Base-by-base conservation (phyloP, 805 yeast species). In the Wickerhamiella shivajii region DNA sequence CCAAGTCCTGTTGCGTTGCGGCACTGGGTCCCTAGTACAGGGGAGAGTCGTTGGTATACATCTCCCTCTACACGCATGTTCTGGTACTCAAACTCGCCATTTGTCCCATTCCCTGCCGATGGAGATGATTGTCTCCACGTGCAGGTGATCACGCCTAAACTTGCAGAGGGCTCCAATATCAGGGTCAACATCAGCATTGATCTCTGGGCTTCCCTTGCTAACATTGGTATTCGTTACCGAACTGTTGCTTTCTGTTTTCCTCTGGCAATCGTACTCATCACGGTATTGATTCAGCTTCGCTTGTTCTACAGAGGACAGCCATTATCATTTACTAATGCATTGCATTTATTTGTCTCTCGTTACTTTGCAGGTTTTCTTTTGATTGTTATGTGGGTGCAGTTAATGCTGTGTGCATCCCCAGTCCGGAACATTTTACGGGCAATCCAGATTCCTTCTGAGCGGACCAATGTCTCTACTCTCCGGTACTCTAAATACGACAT, bases 221-320 rank as follows among this genome's bases (percentile, higher is more conserved):
- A 77, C 42, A 55, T 85, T 29, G 75, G 79, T 4, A 60, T 84
- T 44, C 63, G 93, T 36, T 87, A 78, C 53, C 64, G 98, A 46
- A 63, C 87, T 10, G 71, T 79, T 1, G 58, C 77, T 25, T 75
- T 79, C 3, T 65, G 84, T 1, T 64, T 78, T 34, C 84, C 93
- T 3, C 60, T 76, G 1, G 69, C 71, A 24, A 58, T 78, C 12
- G 63, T 74, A 1, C 53, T 71, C 1, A 37, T 70, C 12, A 66
- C 68, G 0, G 42, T 77, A 28, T 45, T 67, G 2, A 45, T 70
- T 14, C 96, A 85, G 50, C 58, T 77, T 11, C 45, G 45, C 22
- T 44, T 47, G 13, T 75, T 59, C 33, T 40, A 54, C 21, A 53
- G 55, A 15, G 45, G 53, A 10, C 38, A 43, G 0, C 70, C 63